These are phyloP conservation scores for Pseudocercospora pini-densiflorae DNA, from an alignment of 2,329 filamentous ascomycete species.

Conservation along the genomic window DNA sequence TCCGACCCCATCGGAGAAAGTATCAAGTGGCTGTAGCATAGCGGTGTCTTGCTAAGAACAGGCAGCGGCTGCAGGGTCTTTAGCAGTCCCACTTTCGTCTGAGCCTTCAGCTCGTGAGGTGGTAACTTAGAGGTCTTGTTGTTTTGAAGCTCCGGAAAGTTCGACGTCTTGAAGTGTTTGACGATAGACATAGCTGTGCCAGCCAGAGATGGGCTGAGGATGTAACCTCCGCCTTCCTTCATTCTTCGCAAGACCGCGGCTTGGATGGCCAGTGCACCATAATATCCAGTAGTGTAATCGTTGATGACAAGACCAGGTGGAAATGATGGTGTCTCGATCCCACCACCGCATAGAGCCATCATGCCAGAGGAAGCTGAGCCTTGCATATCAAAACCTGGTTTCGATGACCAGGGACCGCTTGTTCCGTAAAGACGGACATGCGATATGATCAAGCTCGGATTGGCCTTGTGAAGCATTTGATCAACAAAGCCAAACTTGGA, in stretches of 20 bases:
- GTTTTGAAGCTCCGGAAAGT: conserved; percentile 7
- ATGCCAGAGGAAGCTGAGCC: conserved; percentile 18
- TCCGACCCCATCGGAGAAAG: conserved; percentile 16
- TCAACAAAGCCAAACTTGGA: conserved; percentile 18
- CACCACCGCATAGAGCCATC: conserved; percentile 14
- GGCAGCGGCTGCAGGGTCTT: conserved; percentile 17
- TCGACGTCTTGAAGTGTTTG: conserved; percentile 14
- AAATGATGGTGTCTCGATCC: conserved; percentile 7
- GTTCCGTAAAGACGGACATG: conserved; percentile 16
- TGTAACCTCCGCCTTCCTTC: conserved; percentile 17
- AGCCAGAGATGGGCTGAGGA: conserved; percentile 13
- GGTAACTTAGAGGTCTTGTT: conserved; percentile 1
- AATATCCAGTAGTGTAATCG: conserved; percentile 19
- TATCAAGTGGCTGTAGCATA: not conserved
- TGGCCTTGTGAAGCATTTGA: conserved; percentile 5
- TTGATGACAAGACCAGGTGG: conserved; percentile 18
- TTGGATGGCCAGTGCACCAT: conserved; percentile 17
- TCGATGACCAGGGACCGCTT: conserved; percentile 13
- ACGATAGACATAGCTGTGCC: conserved; percentile 18
- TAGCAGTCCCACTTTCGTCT: conserved; percentile 9
- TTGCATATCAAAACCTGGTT: conserved; percentile 20
- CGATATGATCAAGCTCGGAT: conserved; percentile 18
- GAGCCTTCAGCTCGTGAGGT: not conserved
- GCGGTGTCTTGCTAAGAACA: conserved; percentile 12
- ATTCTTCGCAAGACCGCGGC: conserved; percentile 11